Evolutionary conservation across 2,329 filamentous ascomycete species (phyloP), one percentile per base, ranked within the genome.

Genomic region (Dactylonectria estremocensis): DNA sequence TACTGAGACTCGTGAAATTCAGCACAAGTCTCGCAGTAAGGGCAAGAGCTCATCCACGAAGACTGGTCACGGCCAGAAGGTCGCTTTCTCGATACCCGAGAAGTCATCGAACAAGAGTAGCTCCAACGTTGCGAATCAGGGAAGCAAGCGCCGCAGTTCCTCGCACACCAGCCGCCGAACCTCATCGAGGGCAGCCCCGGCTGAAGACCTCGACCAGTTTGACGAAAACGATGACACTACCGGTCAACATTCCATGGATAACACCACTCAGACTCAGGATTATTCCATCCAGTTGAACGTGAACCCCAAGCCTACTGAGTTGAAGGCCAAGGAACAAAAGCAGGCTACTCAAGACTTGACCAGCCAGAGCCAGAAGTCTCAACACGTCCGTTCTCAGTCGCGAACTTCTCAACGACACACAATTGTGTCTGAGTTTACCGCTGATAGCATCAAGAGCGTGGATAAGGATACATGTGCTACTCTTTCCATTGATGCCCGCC

Each of bases 401-500:
- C 74, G 73, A 24, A 64, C 76, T 3, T 74, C 74, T 4, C 76
- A 74, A n/a, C 78, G 71, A 53, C 69, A 74, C 14, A 64, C 64
- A 8, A 10, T 69, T 5, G 66, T 74, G 18, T 75, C 71, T 3
- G 77, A 79, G 37, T 10, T 68, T n/a, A 72, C 70, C 28, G 63
- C 65, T 31, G 67, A 73, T 57, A 72, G 71, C 61, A 71, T 74
- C 59, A 76, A 70, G 56, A 73, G 70, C 11, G 52, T 71, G 24
- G 76, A 76, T 45, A 75, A 72, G 60, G 77, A 80, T 50, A 72
- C 76, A 5, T 83, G 84, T 69, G 83, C 84, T n/a, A 80, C 82
- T 2, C 82, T 90, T 13, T 89, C 88, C 11, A 79, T 78, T 46
- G 83, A 86, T 63, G 87, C 87, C 58, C 85, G 84, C 45, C 84